Evolutionary conservation across 2,329 filamentous ascomycete species (phyloP).

Genomic region (Dactylellina drechsleri): DNA sequence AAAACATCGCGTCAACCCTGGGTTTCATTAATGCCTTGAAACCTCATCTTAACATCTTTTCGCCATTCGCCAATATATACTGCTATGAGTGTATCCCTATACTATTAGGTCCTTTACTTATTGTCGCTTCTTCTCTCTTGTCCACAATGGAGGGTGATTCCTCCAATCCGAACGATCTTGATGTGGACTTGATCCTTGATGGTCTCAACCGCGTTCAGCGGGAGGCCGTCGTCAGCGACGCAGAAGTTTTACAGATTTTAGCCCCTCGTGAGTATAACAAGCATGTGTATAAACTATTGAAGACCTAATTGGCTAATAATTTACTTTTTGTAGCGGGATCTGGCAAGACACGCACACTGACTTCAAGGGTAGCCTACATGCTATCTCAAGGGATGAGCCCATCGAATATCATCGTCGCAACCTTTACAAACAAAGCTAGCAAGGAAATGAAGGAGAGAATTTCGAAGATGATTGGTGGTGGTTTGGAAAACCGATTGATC

Average conservation of each 20-base stretch:
- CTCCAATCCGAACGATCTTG: constrained; percentile 31
- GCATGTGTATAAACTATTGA: background rate
- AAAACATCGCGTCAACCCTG: constrained; percentile 52
- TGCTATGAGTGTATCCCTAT: background rate
- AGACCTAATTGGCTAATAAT: background rate
- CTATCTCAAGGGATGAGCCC: constrained; percentile 70
- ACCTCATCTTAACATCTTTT: too few species aligned
- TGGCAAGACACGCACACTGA: constrained; percentile 95
- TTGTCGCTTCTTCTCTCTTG: background rate
- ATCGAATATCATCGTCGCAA: constrained; percentile 91
- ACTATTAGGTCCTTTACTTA: background rate
- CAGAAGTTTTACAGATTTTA: constrained; percentile 71
- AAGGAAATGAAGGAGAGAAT: constrained; percentile 93
- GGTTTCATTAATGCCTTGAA: too few species aligned
- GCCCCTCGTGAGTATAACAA: constrained; percentile 68
- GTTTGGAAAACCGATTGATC: constrained; percentile 78
- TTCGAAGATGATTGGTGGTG: constrained; percentile 79
- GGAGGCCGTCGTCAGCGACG: constrained; percentile 72
- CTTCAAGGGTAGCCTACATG: constrained; percentile 89
- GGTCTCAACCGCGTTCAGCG: constrained; percentile 74
- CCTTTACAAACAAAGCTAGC: constrained; percentile 95
- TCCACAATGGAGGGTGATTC: constrained; percentile 12
- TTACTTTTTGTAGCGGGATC: constrained; percentile 70
- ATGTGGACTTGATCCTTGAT: constrained; percentile 69
- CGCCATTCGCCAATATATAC: background rate